Conservation (phyloP, 148 eudicot genomes). For the Dysphania ambrosioides region DNA sequence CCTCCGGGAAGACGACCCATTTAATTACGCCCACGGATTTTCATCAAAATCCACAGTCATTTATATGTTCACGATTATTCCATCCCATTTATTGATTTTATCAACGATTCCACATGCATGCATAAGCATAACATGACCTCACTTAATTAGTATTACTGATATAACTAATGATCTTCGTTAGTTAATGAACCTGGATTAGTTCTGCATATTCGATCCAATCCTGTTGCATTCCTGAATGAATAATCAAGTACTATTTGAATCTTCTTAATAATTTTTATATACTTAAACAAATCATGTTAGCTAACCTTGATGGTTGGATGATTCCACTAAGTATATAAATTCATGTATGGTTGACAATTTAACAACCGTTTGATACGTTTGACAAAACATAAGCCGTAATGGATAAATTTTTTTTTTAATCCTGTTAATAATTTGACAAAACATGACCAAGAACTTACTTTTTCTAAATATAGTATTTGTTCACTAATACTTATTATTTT, state of each 20-base stretch:
- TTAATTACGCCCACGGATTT: neutral
- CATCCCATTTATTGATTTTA: neutral
- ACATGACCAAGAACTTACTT: no score
- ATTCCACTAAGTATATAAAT: no score
- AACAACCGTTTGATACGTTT: no score
- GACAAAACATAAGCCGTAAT: no score
- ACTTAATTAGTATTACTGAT: neutral
- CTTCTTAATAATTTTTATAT: neutral
- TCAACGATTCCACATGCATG: neutral
- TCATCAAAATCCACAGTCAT: neutral
- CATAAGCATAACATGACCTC: neutral
- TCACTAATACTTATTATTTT: no score
- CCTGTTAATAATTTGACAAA: no score
- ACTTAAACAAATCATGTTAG: neutral
- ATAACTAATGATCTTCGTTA: neutral
- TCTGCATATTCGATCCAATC: neutral
- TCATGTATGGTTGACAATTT: no score
- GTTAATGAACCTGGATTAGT: constrained; percentile 2
- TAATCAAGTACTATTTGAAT: no score
- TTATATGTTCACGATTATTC: neutral
- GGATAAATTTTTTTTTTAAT: no score
- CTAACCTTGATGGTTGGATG: no score
- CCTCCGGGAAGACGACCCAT: constrained; percentile 5
- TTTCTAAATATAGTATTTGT: no score
- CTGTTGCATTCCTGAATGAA: no score